Evolutionary conservation across 208 protist species (phyloP), one percentile per base, ranked within the genome.

Genomic region (Porcisia deanei): DNA sequence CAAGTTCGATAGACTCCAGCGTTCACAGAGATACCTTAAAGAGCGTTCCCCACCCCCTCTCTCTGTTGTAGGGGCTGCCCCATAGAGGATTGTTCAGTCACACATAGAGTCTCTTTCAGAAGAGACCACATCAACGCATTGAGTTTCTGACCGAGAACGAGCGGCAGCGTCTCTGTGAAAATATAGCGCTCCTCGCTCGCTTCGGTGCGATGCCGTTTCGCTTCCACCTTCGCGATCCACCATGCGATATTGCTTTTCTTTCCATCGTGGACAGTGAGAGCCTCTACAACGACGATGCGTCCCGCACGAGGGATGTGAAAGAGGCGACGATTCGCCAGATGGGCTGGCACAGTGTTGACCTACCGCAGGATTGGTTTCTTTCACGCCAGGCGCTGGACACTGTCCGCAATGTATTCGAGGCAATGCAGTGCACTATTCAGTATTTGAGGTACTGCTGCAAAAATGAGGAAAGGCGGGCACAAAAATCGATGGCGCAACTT

Each of bases 391-490:
- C 81, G 7, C 80, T 73, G 1, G 75, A 75, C n/a, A 79, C 83
- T 30, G 78, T 78, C 53, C 55, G 74, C 60, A 79, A 77, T 25
- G 82, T 94, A 37, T 47, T 91, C 16, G 39, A 75, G 55, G 86
- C 83, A 8, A 84, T 96, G 80, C 92, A 96, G 77, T 94, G 92
- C 79, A 93, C 89, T 6, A 85, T 96, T 34, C 92, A 96, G 73
- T 96, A 94, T 73, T 71, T 89, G 52, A 41, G 72, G 30, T 73
- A 91, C 65, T 59, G 68, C 53, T 2, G 73, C 34, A 80, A 77
- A 49, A 68, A 52, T 8, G 73, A 85, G 34, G 77, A 88, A 61
- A 79, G 76, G 76, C 57, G 54, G 14, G 66, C 47, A 37, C 43
- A 66, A 2, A 80, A 73, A 22, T 14, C 75, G 25, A 63, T 54